Base-by-base conservation (phyloP, 441 rosid species). In the Populus hybrid region DNA sequence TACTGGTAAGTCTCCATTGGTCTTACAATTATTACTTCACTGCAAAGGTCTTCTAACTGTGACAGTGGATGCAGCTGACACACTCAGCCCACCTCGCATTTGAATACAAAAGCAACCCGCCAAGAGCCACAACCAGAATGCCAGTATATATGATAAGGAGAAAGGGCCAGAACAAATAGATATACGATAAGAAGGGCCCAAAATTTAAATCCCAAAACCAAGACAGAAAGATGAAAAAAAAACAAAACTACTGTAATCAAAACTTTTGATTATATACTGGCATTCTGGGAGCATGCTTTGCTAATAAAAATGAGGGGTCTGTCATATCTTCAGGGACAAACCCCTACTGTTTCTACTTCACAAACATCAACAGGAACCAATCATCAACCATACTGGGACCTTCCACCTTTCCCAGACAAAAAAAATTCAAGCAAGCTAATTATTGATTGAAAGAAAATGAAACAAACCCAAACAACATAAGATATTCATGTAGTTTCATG, bases 61-160 rank as follows among this genome's bases (percentile, higher is more conserved):
- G 29, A 45, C 31, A 4, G 40, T 29, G 71, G 70, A 21, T 7
- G 50, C 53, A 71, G 38, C 28, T 29, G 45, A 70, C 65, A 64
- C 16, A 12, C 67, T 23, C 64, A 71, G 38, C 3, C 14, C 73
- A 56, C 3, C 3, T 7, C 50, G 33, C 45, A 23, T 29, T 40
- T 64, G 65, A 71, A 26, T 71, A 56, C 76, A 78, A 67, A 28
- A 35, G 73, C 73, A 50, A 72, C 31, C 59, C 40, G 73, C 67
- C 76, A 33, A 78, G 31, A 65, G 36, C 35, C 26, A 28, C 45
- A 8, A 12, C 75, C 71, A 63, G 64, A 77, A n/a, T 14, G 53
- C 18, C 53, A 24, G 29, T 26, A 26, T 12, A 40, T n/a, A n/a
- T n/a, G n/a, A n/a, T n/a, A n/a, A n/a, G n/a, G n/a, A 36, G 73